Percentiles rank a stretch among this genome's conserved stretches.
These are phyloP conservation scores for Lepidopterella palustris DNA, from an alignment of 495 filamentous ascomycete genomes.

Conservation along the genomic window DNA sequence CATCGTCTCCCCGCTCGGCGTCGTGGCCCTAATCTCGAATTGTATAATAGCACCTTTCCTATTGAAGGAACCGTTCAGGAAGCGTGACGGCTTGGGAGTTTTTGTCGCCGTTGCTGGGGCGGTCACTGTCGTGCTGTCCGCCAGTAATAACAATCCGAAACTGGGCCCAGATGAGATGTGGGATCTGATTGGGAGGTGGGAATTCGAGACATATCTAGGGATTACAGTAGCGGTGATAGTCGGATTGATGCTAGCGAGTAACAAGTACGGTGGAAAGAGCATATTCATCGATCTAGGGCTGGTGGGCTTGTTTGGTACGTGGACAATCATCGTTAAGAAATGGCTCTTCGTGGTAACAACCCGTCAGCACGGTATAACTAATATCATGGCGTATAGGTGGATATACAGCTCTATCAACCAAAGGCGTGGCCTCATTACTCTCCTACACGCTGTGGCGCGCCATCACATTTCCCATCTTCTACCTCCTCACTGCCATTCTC, in stretches of 20 bases:
- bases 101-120: constrained; percentile 76
- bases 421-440: constrained; percentile 90
- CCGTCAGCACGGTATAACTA: neutral
- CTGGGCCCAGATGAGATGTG: constrained; percentile 86
- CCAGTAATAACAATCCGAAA: constrained; percentile 81
- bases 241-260: constrained; percentile 72
- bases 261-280: constrained; percentile 69
- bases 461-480: constrained; percentile 86
- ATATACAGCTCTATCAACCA: constrained; percentile 92
- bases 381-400: constrained; percentile 54
- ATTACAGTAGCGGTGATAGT: constrained; percentile 67
- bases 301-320: constrained; percentile 83
- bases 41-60: constrained; percentile 91
- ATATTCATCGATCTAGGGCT: constrained; percentile 91
- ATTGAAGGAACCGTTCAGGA: constrained; percentile 81
- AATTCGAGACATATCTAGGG: constrained; percentile 84
- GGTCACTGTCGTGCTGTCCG: constrained; percentile 90
- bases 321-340: neutral
- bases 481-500: constrained; percentile 70
- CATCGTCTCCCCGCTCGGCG: constrained; percentile 92
- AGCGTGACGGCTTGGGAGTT: constrained; percentile 83
- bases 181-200: constrained; percentile 79
- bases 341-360: neutral
- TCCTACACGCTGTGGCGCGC: constrained; percentile 81
- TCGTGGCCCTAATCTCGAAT: constrained; percentile 91